These are phyloP conservation scores for Fusarium oligoseptatum DNA, from an alignment of 2,329 filamentous ascomycete species.

Conservation along the genomic window DNA sequence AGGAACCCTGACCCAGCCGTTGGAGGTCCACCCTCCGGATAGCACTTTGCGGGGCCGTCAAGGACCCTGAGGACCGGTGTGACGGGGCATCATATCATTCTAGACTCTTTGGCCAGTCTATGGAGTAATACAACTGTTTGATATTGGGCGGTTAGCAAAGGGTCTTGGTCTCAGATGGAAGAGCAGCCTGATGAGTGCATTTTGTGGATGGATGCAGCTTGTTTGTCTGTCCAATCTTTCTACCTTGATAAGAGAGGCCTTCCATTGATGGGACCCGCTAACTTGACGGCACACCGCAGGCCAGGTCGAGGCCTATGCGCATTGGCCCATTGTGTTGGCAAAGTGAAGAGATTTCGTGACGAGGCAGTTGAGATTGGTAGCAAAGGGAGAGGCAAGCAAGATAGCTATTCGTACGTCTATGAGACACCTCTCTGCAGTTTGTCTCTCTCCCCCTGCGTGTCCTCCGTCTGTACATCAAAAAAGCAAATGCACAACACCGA, in stretches of 20 bases:
- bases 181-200: conserved; percentile 1
- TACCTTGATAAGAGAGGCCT: conserved; percentile 2
- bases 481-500: conserved; percentile 6
- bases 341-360: not conserved
- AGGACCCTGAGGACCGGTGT: conserved; percentile 21
- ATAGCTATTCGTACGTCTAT: not conserved
- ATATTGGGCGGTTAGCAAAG: not conserved
- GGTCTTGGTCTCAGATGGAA: not conserved
- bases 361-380: not conserved
- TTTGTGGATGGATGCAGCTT: not conserved
- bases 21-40: conserved; percentile 30
- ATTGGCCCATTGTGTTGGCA: not conserved
- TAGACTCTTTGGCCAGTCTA: not conserved
- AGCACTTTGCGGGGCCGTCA: conserved; percentile 34
- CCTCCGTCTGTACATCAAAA: not conserved
- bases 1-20: conserved; percentile 28
- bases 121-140: not conserved
- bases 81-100: conserved; percentile 19
- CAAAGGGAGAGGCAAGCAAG: not conserved
- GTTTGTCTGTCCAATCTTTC: not conserved
- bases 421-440: not conserved
- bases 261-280: not conserved
- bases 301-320: not conserved
- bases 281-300: not conserved
- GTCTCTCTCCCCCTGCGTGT: not conserved